Percentiles rank a stretch among this genome's conserved stretches.
phyloP scores from a whole-genome alignment of 225 moss, liverwort and hornwort genomes.

The Pseudisothecium myosuroides region DNA sequence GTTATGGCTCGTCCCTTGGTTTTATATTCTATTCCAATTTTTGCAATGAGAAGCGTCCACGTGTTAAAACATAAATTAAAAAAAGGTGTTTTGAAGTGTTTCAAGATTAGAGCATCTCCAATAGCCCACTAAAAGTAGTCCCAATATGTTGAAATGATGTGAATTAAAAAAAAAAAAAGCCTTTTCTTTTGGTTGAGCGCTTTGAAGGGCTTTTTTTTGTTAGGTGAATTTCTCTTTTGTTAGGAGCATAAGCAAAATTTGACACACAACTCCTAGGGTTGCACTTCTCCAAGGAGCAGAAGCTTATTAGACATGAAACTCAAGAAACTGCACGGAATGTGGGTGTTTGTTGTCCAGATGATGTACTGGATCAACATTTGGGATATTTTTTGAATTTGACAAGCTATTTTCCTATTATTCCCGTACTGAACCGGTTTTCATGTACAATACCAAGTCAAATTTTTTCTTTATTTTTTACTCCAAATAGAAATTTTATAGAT shows the following conservation, averaged over 20 bases:
- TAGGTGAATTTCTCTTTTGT: not conserved
- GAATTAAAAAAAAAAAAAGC: not conserved
- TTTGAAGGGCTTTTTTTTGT: accelerated
- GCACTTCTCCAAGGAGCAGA: accelerated
- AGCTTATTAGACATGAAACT: not conserved
- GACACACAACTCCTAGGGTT: not conserved
- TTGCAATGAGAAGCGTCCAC: too few species aligned
- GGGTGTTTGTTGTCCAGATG: not conserved
- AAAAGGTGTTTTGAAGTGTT: not conserved
- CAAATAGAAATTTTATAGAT: too few species aligned
- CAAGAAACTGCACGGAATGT: accelerated
- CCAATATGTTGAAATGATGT: not conserved
- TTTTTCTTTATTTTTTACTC: too few species aligned
- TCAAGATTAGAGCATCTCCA: not conserved
- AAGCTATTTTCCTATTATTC: too few species aligned
- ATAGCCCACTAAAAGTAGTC: accelerated
- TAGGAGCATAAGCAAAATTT: not conserved
- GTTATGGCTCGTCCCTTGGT: too few species aligned
- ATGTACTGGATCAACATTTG: not conserved
- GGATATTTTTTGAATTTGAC: too few species aligned
- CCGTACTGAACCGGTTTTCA: too few species aligned
- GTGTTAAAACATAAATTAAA: too few species aligned
- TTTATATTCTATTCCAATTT: too few species aligned
- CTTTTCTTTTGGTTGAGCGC: accelerated
- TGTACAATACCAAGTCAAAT: too few species aligned